These are phyloP conservation scores for Sporothrix sp. DNA, from an alignment of 2,329 filamentous ascomycete genomes.

Conservation along the genomic window DNA sequence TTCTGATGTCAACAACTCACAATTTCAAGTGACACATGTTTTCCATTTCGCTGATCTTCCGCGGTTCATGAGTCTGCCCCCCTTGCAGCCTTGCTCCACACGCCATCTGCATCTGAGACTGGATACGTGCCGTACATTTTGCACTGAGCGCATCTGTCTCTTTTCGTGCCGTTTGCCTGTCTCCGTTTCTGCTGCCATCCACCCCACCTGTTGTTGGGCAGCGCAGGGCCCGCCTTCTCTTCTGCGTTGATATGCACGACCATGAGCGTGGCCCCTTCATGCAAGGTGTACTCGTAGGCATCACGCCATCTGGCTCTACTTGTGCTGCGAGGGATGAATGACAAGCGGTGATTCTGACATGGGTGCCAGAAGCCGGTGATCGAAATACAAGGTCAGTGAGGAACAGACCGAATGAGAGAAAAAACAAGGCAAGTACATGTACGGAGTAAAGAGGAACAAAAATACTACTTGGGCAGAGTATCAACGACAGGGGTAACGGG, in stretches of 20 bases:
- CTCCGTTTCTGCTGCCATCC: background rate
- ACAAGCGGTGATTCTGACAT: too few relatives aligned
- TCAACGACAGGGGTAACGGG: background rate
- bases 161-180: too few relatives aligned
- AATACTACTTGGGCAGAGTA: background rate
- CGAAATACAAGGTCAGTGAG: too few relatives aligned
- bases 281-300: too few relatives aligned
- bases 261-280: too few relatives aligned
- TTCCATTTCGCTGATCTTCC: background rate
- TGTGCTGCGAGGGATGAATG: too few relatives aligned
- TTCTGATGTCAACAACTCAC: too few relatives aligned
- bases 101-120: background rate
- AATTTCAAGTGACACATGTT: too few relatives aligned
- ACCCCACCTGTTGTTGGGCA: background rate
- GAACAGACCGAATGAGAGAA: background rate
- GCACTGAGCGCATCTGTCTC: background rate
- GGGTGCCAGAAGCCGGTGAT: too few relatives aligned
- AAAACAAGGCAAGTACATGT: background rate
- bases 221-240: background rate
- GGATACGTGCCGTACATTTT: background rate
- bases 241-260: background rate
- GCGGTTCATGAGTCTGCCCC: constrained; percentile 2
- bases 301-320: too few relatives aligned
- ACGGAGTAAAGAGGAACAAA: background rate
- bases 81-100: constrained; percentile 5